Evolutionary conservation across 2,329 filamentous ascomycete species (phyloP).

Genomic region (Venturia pyrina): DNA sequence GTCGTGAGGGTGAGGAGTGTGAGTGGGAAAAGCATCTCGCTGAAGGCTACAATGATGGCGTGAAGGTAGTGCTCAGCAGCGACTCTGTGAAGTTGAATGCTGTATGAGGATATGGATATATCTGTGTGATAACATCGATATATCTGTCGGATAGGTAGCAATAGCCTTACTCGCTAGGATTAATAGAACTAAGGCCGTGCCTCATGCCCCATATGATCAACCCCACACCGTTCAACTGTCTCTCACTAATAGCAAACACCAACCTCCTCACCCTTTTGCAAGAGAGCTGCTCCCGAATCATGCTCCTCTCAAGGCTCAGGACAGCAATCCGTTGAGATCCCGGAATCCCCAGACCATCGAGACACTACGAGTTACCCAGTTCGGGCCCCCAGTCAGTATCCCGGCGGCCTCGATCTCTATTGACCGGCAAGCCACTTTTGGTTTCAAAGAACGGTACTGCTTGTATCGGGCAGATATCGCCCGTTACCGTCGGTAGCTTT

Average conservation of each 20-base stretch:
- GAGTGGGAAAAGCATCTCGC: background rate
- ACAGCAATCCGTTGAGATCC: background rate
- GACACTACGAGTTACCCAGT: background rate
- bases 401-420: background rate
- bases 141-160: too few relatives aligned
- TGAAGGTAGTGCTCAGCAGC: background rate
- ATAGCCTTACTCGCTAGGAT: too few relatives aligned
- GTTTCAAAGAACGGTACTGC: background rate
- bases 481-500: background rate
- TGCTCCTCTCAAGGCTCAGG: background rate
- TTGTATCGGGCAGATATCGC: background rate
- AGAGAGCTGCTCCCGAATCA: background rate
- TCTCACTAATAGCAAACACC: background rate
- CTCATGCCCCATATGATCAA: background rate
- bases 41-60: background rate
- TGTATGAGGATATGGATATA: too few relatives aligned
- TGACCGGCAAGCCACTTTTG: background rate
- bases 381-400: background rate
- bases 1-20: conserved; percentile 2
- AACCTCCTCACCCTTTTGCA: background rate
- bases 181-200: too few relatives aligned
- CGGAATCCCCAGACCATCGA: too few relatives aligned
- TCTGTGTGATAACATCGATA: too few relatives aligned
- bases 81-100: too few relatives aligned
- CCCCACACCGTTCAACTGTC: background rate